phyloP scores from a whole-genome alignment of 208 protist genomes.

The Leishmania martiniquensis region DNA sequence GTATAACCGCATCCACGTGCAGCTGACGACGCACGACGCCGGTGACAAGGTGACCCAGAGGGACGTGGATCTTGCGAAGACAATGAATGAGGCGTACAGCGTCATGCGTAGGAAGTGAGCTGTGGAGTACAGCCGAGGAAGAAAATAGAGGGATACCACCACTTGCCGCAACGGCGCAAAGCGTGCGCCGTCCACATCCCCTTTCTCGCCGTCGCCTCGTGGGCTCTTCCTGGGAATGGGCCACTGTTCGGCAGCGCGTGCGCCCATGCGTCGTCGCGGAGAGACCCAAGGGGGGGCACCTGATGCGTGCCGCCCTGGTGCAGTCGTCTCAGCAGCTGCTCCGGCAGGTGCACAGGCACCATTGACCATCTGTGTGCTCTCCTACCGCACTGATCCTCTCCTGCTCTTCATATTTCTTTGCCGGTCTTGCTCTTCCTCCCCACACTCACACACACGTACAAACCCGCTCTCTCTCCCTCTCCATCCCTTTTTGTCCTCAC shows the following conservation, averaged over 20 bases:
- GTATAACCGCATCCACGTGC: slow-evolving; percentile 93
- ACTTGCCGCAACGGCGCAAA: not conserved
- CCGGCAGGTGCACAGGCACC: not conserved
- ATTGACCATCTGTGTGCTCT: not conserved
- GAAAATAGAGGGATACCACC: not conserved
- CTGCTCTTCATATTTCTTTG: too few relatives aligned
- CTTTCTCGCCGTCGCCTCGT: not conserved
- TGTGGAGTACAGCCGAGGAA: not conserved
- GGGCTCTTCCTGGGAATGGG: not conserved
- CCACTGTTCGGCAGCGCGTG: not conserved
- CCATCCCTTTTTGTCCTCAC: not conserved
- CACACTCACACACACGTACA: too few relatives aligned
- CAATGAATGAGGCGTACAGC: slow-evolving; percentile 61
- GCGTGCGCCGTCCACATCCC: not conserved
- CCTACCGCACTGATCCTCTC: too few relatives aligned
- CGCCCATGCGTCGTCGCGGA: not conserved
- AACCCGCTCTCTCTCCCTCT: not conserved
- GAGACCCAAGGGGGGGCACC: not conserved
- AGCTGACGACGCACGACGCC: slow-evolving; percentile 95
- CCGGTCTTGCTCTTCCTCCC: not conserved
- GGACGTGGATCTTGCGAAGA: slow-evolving; percentile 71
- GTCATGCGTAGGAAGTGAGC: not conserved
- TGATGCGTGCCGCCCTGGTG: not conserved
- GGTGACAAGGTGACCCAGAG: slow-evolving; percentile 84
- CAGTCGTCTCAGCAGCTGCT: not conserved